phyloP scores from a whole-genome alignment of 371 early-diverging fungal genomes.

The Syncephalastrum sp. region DNA sequence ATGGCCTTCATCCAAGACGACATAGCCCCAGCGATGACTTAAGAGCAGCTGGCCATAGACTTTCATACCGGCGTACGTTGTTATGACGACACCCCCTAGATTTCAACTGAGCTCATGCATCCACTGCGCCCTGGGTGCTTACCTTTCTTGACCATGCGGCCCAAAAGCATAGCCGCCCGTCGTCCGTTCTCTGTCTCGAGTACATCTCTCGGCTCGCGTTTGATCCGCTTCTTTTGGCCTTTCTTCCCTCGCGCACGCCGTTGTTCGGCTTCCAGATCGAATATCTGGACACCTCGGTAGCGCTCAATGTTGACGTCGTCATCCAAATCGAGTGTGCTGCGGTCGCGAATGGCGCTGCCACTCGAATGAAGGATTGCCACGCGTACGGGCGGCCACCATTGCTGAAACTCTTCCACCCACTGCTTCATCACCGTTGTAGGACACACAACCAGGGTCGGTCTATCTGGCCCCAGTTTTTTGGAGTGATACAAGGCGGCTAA shows the following conservation, averaged over 20 bases:
- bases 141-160: constrained; percentile 34
- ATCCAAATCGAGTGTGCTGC: background rate
- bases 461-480: constrained; percentile 40
- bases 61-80: constrained; percentile 85
- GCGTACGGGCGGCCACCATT: constrained; percentile 95
- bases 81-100: constrained; percentile 81
- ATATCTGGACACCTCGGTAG: background rate
- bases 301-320: background rate
- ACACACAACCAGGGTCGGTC: constrained; percentile 81
- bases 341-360: constrained; percentile 66
- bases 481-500: constrained; percentile 72
- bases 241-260: no score
- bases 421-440: constrained; percentile 96
- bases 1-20: constrained; percentile 98
- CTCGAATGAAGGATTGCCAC: constrained; percentile 86
- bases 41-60: constrained; percentile 66
- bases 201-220: background rate
- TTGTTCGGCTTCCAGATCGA: constrained; percentile 23
- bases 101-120: background rate
- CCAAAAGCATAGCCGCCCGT: constrained; percentile 36
- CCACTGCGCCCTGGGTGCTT: background rate
- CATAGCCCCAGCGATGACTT: constrained; percentile 82
- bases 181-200: constrained; percentile 12
- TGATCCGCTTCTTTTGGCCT: no score
- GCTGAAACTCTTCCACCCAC: constrained; percentile 96